phyloP scores from a whole-genome alignment of 1,284 basidiomycete species.

The Sanguinoderma infundibulare region DNA sequence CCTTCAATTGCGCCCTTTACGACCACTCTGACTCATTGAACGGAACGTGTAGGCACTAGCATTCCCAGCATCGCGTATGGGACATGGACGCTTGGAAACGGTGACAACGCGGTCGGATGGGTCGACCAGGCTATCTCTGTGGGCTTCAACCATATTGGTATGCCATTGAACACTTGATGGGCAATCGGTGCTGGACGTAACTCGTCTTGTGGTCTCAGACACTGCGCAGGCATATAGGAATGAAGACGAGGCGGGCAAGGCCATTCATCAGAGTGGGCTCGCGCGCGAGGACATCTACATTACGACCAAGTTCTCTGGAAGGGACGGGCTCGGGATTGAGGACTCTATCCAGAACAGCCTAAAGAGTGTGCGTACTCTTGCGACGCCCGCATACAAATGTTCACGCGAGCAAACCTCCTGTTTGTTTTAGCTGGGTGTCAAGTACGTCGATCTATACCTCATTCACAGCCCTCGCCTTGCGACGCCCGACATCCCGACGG shows the following conservation, averaged over 20 bases:
- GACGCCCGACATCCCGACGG: conserved; percentile 50
- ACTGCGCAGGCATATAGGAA: conserved; percentile 42
- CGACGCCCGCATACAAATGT: neutral
- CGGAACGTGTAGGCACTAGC: conserved; percentile 37
- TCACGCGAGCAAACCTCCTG: neutral
- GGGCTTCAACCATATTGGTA: conserved; percentile 38
- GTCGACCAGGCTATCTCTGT: conserved; percentile 37
- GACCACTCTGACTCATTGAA: neutral
- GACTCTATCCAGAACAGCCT: conserved; percentile 39
- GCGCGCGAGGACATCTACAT: conserved; percentile 40
- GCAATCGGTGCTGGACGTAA: no score
- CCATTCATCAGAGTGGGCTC: conserved; percentile 42
- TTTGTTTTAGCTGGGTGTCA: conserved; percentile 60
- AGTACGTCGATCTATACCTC: conserved; percentile 76
- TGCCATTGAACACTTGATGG: neutral
- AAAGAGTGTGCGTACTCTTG: conserved; percentile 27
- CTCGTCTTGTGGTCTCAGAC: conserved; percentile 20
- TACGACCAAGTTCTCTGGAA: conserved; percentile 59
- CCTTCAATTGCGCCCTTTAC: neutral
- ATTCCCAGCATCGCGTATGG: conserved; percentile 64
- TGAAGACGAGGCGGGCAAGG: conserved; percentile 44
- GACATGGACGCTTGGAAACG: conserved; percentile 52
- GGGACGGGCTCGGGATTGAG: conserved; percentile 44
- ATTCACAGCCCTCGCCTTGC: conserved; percentile 59
- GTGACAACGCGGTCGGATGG: conserved; percentile 36